These are phyloP conservation scores for Postia placenta DNA, from an alignment of 768 basidiomycete genomes.

Conservation along the genomic window DNA sequence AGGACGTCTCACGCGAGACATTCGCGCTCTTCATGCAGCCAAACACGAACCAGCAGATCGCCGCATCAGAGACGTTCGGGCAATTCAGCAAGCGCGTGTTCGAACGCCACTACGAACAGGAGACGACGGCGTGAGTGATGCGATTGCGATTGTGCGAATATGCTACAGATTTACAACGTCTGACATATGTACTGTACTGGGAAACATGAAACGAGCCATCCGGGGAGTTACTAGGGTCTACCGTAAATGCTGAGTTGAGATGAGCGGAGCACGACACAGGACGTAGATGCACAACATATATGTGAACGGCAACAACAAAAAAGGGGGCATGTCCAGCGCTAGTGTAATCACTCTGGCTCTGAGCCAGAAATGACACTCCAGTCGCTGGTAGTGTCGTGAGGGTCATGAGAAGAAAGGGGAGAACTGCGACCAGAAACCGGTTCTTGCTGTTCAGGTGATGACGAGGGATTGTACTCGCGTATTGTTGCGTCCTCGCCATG, in stretches of 20 bases:
- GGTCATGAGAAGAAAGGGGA: conserved; percentile 31
- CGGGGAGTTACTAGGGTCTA: too few relatives aligned
- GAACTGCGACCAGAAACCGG: conserved; percentile 19
- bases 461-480: conserved; percentile 21
- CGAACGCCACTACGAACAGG: conserved; percentile 47
- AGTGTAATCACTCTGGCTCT: conserved; percentile 43
- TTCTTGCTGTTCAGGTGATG: conserved; percentile 12
- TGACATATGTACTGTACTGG: too few relatives aligned
- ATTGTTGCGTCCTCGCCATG: conserved; percentile 32
- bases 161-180: too few relatives aligned
- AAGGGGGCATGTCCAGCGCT: not conserved
- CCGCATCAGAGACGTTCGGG: conserved; percentile 73
- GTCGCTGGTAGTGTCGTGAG: conserved; percentile 58
- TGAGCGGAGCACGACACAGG: too few relatives aligned
- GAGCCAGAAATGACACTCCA: conserved; percentile 89
- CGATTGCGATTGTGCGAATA: too few relatives aligned
- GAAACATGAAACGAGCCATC: too few relatives aligned
- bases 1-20: conserved; percentile 73
- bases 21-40: conserved; percentile 90
- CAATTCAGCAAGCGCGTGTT: conserved; percentile 85
- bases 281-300: not conserved
- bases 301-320: not conserved
- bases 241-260: too few relatives aligned
- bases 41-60: conserved; percentile 70
- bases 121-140: conserved; percentile 26